Evolutionary conservation across 2,329 filamentous ascomycete genomes (phyloP), one percentile per base, ranked within the genome.

Genomic region (Nigrospora osmanthi): DNA sequence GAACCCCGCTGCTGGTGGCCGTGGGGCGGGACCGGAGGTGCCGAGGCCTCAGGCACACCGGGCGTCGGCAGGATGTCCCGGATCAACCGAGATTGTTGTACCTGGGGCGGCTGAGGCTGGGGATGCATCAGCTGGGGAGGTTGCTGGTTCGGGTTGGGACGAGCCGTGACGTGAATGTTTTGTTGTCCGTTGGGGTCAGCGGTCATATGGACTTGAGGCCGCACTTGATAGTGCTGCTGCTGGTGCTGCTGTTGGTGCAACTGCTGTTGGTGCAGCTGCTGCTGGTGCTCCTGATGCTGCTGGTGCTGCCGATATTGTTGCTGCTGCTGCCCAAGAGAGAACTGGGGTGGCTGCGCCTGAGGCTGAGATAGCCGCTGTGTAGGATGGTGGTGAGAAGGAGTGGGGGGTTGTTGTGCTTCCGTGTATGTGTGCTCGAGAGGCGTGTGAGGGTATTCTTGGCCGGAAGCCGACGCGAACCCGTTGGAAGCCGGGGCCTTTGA

Each of bases 341-440:
- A 44, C 37, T 17, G 36, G 15, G 32, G 36, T 38, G 35, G 42
- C 42, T 44, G 42, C 11, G 19, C 28, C 33, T 34, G 39, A n/a
- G 39, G 65, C 42, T 71, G 62, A 11, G 72, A 70, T 14, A 73
- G 59, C 16, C 69, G 68, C 28, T 73, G 72, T 35, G 64, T 58
- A 13, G 73, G 68, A 42, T 76, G 73, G 45, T 76, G 72, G 56
- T 79, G 73, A 40, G 81, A 79, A 7, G 81, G 79, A 36, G 75
- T 78, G 35, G 66, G 68, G 13, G 81, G 78, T 56, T 76, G 72
- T 28, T 72, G 58, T 17, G 73, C 69, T 23, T 75, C 69, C 6
- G 61, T 58, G 42, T 70, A 63, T 15, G 70, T 67, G 49, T 80
- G 75, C 13, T 84, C 77, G 31, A 77, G 60, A 10, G 79, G 75